These are phyloP conservation scores for Pythium pyrilobum DNA, from an alignment of 352 stramenopile genomes.

Conservation along the genomic window DNA sequence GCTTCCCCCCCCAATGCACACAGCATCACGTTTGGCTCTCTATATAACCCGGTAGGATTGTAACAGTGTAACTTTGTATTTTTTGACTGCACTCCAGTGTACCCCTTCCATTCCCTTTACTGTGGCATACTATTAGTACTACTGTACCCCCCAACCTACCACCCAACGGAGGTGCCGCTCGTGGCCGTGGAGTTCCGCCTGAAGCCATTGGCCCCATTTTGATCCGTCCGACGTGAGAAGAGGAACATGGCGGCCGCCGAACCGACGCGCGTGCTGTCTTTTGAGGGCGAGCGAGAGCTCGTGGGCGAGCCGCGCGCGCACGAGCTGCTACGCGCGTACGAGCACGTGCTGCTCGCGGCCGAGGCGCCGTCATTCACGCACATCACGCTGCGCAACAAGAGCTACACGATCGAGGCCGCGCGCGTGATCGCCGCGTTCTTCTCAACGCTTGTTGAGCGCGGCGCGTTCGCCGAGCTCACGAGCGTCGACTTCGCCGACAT, in stretches of 20 bases:
- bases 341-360: conserved; percentile 20
- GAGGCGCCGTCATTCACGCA: conserved; percentile 48
- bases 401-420: conserved; percentile 76
- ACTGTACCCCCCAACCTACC: no score
- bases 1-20: no score
- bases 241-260: conserved; percentile 1
- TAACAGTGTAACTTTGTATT: conserved; percentile 20
- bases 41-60: conserved; percentile 19
- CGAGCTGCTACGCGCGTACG: conserved; percentile 56
- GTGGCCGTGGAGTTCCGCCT: no score
- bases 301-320: conserved; percentile 64
- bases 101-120: neutral
- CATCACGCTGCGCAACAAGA: conserved; percentile 87
- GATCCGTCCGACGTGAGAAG: neutral
- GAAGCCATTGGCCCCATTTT: no score
- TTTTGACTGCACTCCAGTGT: conserved; percentile 9
- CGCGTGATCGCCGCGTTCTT: conserved; percentile 76
- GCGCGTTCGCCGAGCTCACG: conserved; percentile 51
- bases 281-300: conserved; percentile 75
- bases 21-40: neutral
- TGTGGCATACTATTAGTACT: no score
- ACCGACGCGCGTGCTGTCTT: conserved; percentile 38
- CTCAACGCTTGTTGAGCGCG: conserved; percentile 32
- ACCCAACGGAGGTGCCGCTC: no score
- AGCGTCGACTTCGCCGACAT: conserved; percentile 87